phyloP scores from a whole-genome alignment of 495 filamentous ascomycete species.

The Podospora comata region DNA sequence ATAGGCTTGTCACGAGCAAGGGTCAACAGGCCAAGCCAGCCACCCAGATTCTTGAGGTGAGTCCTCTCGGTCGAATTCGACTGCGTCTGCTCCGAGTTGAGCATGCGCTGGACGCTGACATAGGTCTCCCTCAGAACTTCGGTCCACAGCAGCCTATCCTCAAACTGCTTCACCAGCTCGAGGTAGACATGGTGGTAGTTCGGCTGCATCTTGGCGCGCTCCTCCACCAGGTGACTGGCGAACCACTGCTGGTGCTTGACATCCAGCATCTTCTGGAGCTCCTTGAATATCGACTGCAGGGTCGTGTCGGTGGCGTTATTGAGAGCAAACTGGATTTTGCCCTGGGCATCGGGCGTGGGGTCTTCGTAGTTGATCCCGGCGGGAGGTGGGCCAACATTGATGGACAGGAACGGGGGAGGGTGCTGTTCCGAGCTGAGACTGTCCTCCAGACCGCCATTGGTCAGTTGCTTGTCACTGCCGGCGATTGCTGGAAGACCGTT shows the following conservation, averaged over 20 bases:
- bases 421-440: slow-evolving; percentile 50
- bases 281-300: slow-evolving; percentile 72
- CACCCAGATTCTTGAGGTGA: slow-evolving; percentile 85
- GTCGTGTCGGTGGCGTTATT: slow-evolving; percentile 95
- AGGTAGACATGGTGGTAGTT: slow-evolving; percentile 94
- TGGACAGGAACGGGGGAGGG: slow-evolving; percentile 62
- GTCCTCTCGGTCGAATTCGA: slow-evolving; percentile 74
- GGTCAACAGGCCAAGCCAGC: slow-evolving; percentile 91
- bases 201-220: slow-evolving; percentile 92
- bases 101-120: slow-evolving; percentile 72
- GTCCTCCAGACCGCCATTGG: slow-evolving; percentile 68
- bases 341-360: slow-evolving; percentile 77
- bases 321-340: slow-evolving; percentile 90
- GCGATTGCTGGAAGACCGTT: slow-evolving; percentile 38
- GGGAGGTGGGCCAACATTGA: slow-evolving; percentile 68
- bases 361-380: slow-evolving; percentile 65
- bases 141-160: slow-evolving; percentile 71
- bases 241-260: slow-evolving; percentile 92
- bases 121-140: slow-evolving; percentile 95
- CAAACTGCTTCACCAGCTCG: slow-evolving; percentile 79
- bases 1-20: slow-evolving; percentile 93
- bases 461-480: slow-evolving; percentile 33
- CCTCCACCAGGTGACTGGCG: slow-evolving; percentile 89
- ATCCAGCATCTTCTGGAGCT: slow-evolving; percentile 72
- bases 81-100: slow-evolving; percentile 84